Percentiles rank a stretch among this genome's conserved stretches.
Evolutionary conservation across 768 basidiomycete genomes (phyloP).

Genomic region (Auricularia cornea): DNA sequence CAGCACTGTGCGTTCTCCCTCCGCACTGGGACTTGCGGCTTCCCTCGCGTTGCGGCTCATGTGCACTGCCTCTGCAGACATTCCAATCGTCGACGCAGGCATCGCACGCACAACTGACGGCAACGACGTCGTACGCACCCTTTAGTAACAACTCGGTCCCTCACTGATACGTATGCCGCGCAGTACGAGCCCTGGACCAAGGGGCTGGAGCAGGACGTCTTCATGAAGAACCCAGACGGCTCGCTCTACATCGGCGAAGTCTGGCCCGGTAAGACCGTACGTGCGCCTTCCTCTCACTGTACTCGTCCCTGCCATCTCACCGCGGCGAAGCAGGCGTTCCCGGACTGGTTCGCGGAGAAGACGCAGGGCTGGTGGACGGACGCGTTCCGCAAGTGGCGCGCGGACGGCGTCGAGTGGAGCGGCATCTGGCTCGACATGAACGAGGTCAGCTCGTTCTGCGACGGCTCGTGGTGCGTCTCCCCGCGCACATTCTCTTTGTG

Average conservation of each 20-base stretch:
- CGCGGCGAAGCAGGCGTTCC: slow-evolving; percentile 36
- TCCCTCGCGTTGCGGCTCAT: not conserved
- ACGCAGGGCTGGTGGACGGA: slow-evolving; percentile 55
- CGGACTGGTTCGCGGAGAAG: slow-evolving; percentile 51
- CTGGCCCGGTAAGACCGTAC: slow-evolving; percentile 70
- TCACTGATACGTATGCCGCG: not conserved
- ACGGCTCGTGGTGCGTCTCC: slow-evolving; percentile 47
- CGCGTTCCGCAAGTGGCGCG: slow-evolving; percentile 46
- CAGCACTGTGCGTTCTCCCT: slow-evolving; percentile 38
- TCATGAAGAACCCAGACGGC: slow-evolving; percentile 68
- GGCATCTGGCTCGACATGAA: slow-evolving; percentile 56
- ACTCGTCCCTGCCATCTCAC: slow-evolving; percentile 9
- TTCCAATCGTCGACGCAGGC: slow-evolving; percentile 66
- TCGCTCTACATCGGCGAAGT: slow-evolving; percentile 65
- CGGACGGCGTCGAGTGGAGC: slow-evolving; percentile 42
- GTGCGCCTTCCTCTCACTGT: slow-evolving; percentile 7
- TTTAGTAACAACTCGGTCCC: slow-evolving; percentile 1
- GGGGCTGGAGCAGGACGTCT: slow-evolving; percentile 53
- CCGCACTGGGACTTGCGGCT: not conserved
- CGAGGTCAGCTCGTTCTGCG: slow-evolving; percentile 56
- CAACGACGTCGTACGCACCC: slow-evolving; percentile 48
- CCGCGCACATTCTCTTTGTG: not conserved
- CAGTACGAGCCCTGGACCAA: slow-evolving; percentile 62
- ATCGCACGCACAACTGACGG: slow-evolving; percentile 47
- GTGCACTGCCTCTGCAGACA: slow-evolving; percentile 34